Evolutionary conservation across 2,329 filamentous ascomycete species (phyloP).

Genomic region (Dactylellina parvicollis): DNA sequence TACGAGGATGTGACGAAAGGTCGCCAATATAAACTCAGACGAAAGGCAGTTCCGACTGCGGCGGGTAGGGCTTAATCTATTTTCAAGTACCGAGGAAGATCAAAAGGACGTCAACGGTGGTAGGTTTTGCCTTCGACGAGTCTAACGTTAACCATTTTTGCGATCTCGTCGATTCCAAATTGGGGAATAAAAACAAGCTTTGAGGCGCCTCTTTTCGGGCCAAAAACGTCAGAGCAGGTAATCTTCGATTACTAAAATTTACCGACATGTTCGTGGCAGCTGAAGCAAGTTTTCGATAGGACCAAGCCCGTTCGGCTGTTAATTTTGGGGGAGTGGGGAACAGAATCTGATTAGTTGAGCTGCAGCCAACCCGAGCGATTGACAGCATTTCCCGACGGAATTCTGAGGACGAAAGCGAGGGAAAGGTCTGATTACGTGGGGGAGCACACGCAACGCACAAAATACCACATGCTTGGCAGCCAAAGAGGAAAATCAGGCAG

Average conservation of each 20-base stretch:
- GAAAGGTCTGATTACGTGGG: background rate
- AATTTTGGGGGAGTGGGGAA: no score
- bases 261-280: constrained; percentile 5
- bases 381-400: background rate
- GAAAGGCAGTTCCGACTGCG: constrained; percentile 11
- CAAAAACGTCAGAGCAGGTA: constrained; percentile 21
- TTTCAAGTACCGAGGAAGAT: constrained; percentile 6
- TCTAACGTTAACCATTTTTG: no score
- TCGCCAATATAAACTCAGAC: background rate
- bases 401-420: background rate
- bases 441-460: constrained; percentile 20
- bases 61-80: constrained; percentile 6
- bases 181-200: constrained; percentile 29
- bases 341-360: constrained; percentile 15
- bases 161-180: no score
- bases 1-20: constrained; percentile 23
- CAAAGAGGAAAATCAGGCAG: constrained; percentile 18
- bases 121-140: no score
- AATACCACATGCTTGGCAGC: constrained; percentile 19
- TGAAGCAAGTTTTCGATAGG: constrained; percentile 6
- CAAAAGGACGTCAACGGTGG: constrained; percentile 4
- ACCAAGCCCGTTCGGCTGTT: constrained; percentile 11
- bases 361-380: background rate
- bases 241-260: constrained; percentile 36
- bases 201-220: constrained; percentile 6